Percentiles rank a stretch among this genome's conserved stretches.
Conservation (phyloP, 75 land plant species). For the Cryptomeria japonica region DNA sequence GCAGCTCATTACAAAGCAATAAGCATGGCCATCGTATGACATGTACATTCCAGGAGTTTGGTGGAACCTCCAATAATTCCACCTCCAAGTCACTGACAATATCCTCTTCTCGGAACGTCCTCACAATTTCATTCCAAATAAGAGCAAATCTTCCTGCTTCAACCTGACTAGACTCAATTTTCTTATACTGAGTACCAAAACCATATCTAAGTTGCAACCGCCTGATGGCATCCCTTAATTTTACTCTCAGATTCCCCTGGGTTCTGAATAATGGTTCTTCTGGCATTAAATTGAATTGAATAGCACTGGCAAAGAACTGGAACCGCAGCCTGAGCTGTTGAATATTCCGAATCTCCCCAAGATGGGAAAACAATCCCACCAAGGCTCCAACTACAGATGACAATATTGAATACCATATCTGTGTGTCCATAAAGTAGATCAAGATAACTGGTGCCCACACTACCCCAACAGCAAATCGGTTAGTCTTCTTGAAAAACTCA, state of each 20-base stretch:
- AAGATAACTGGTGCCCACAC: conserved; percentile 70
- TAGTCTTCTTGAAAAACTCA: conserved; percentile 46
- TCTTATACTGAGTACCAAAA: conserved; percentile 59
- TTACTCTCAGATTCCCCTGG: conserved; percentile 45
- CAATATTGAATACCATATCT: conserved; percentile 89
- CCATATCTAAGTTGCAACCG: conserved; percentile 89
- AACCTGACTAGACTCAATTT: conserved; percentile 68
- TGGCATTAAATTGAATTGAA: conserved; percentile 90
- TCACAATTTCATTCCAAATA: conserved; percentile 84
- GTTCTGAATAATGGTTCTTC: conserved; percentile 59
- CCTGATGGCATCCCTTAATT: conserved; percentile 53
- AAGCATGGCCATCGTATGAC: conserved; percentile 91
- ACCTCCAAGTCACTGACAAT: conserved; percentile 74
- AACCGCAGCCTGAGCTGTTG: conserved; percentile 80
- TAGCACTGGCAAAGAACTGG: conserved; percentile 94
- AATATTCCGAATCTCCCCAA: conserved; percentile 91
- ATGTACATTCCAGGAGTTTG: conserved; percentile 67
- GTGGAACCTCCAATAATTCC: conserved; percentile 86
- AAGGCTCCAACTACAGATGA: conserved; percentile 77
- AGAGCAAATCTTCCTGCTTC: conserved; percentile 78
- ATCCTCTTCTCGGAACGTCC: conserved; percentile 82
- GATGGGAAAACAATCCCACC: conserved; percentile 82
- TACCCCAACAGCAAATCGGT: conserved; percentile 64
- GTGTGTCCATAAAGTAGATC: conserved; percentile 91
- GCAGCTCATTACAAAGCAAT: conserved; percentile 77